A percentile compares a stretch with the other conserved stretches of the same genome.
Evolutionary conservation across 768 basidiomycete genomes (phyloP).

Genomic region (Cystobasidium tubakii): DNA sequence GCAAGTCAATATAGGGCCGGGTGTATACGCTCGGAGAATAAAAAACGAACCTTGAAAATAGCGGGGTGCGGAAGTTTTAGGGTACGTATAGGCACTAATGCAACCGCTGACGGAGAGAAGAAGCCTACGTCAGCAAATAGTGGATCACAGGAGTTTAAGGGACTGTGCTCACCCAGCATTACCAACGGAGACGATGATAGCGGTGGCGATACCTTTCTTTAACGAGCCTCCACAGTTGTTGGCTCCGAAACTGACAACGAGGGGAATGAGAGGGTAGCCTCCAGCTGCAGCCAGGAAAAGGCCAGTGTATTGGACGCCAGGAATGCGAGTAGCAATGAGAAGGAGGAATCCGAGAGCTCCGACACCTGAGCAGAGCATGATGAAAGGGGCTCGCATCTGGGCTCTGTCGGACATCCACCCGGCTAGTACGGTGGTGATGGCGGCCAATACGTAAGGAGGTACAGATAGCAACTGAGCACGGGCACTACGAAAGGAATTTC

Average conservation of each 20-base stretch:
- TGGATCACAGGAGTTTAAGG: not conserved
- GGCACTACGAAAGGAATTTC: conserved; percentile 61
- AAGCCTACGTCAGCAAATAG: not conserved
- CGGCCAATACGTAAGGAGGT: conserved; percentile 67
- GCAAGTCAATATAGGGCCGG: not conserved
- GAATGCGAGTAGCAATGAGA: conserved; percentile 59
- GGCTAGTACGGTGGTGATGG: conserved; percentile 58
- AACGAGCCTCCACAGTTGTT: conserved; percentile 17
- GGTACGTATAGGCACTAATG: conserved; percentile 23
- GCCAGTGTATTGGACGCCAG: conserved; percentile 52
- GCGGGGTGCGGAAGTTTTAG: conserved; percentile 1
- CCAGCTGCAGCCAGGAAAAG: conserved; percentile 31
- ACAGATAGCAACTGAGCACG: conserved; percentile 70
- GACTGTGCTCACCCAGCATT: not conserved
- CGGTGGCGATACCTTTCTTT: conserved; percentile 29
- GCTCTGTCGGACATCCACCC: conserved; percentile 62
- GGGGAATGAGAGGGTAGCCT: conserved; percentile 28
- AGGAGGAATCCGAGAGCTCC: conserved; percentile 65
- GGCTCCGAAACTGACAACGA: conserved; percentile 19
- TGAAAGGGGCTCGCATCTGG: conserved; percentile 60
- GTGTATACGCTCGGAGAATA: not conserved
- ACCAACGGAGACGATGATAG: conserved; percentile 35
- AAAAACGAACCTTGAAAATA: not conserved
- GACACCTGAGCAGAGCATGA: conserved; percentile 51
- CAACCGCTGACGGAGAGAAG: not conserved